phyloP scores from a whole-genome alignment of 306 rosid species.

The Cyclanthera cordifolia region DNA sequence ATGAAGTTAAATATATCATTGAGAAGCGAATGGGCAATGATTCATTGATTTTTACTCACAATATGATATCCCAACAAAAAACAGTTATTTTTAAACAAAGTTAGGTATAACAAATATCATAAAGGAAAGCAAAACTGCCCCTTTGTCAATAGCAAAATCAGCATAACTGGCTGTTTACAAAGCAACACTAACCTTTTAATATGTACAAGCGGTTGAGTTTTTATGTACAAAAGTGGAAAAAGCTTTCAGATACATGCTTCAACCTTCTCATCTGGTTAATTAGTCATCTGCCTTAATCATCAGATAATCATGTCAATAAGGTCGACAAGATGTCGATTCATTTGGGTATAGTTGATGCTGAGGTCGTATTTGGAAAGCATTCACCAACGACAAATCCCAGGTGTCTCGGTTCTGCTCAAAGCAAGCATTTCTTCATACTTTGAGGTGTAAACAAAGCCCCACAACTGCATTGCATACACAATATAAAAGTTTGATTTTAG shows the following conservation, averaged over 20 bases:
- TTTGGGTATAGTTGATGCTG: neutral
- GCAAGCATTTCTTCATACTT: constrained; percentile 72
- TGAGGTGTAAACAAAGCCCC: constrained; percentile 83
- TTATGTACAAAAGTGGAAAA: neutral
- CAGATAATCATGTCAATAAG: constrained; percentile 1
- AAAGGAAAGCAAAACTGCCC: neutral
- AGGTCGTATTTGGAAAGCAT: neutral
- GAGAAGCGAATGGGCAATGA: neutral
- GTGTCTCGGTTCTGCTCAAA: constrained; percentile 50
- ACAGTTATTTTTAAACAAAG: neutral
- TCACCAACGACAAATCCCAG: constrained; percentile 83
- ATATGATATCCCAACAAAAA: constrained; percentile 6
- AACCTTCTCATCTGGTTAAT: neutral
- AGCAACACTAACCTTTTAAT: constrained; percentile 1
- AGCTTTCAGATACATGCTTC: neutral
- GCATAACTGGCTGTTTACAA: neutral
- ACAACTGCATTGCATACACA: constrained; percentile 45
- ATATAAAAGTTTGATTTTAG: neutral
- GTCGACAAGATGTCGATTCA: neutral
- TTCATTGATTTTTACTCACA: neutral
- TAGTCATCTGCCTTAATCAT: constrained; percentile 1
- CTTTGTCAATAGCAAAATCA: neutral
- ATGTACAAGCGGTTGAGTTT: neutral
- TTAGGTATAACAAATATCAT: neutral
- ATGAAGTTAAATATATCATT: neutral